phyloP scores from a whole-genome alignment of 208 protist species.

The Trypanosoma melophagium region DNA sequence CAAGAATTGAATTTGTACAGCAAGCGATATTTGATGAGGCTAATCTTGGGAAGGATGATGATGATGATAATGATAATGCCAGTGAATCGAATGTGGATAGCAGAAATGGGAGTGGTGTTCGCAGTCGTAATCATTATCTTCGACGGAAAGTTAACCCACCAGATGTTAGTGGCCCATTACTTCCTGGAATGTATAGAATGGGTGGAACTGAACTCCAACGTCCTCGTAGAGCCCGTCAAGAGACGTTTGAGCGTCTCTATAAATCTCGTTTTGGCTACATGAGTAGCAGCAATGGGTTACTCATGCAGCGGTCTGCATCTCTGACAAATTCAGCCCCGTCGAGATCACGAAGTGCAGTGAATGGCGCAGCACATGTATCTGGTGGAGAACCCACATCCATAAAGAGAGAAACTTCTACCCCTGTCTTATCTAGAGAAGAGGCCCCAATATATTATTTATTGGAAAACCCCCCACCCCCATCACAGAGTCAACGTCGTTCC shows the following conservation, averaged over 20 bases:
- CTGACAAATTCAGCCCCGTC: neutral
- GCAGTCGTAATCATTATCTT: neutral
- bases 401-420: no score
- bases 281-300: neutral
- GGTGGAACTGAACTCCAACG: conserved; percentile 5
- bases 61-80: conserved; percentile 7
- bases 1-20: conserved; percentile 25
- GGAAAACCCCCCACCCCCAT: no score
- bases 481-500: no score
- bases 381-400: no score
- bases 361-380: neutral
- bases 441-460: no score
- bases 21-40: conserved; percentile 15
- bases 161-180: conserved; percentile 12
- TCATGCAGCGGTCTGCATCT: neutral
- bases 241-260: conserved; percentile 28
- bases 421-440: no score
- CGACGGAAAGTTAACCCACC: neutral
- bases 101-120: neutral
- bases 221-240: conserved; percentile 8
- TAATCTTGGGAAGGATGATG: conserved; percentile 12
- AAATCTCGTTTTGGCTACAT: conserved; percentile 4
- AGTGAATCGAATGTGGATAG: neutral
- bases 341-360: neutral
- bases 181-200: conserved; percentile 29